These are phyloP conservation scores for Lentinula raphanica DNA, from an alignment of 768 basidiomycete genomes.

Conservation along the genomic window DNA sequence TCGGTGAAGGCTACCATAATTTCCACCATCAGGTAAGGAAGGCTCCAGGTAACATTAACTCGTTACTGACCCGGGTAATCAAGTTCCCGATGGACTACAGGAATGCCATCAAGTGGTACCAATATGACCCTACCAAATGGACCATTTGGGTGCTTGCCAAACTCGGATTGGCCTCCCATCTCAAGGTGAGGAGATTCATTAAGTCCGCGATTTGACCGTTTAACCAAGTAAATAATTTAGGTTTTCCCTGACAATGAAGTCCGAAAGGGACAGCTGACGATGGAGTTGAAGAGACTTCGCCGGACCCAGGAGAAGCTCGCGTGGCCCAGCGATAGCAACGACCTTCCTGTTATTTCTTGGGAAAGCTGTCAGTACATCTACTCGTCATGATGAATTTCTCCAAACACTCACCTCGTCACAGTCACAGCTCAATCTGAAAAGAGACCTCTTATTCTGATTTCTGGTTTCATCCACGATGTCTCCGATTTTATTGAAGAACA, in stretches of 20 bases:
- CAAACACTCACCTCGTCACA: constrained; percentile 26
- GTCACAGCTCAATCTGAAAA: constrained; percentile 76
- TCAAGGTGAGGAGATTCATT: constrained; percentile 39
- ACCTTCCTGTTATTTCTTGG: constrained; percentile 47
- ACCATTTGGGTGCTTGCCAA: constrained; percentile 63
- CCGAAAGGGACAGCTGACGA: constrained; percentile 88
- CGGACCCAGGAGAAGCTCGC: constrained; percentile 67
- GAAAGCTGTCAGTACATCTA: constrained; percentile 9
- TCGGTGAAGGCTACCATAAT: constrained; percentile 97
- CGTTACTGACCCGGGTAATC: background rate
- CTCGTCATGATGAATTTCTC: constrained; percentile 12
- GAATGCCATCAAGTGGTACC: constrained; percentile 93
- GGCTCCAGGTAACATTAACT: background rate
- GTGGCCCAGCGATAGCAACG: constrained; percentile 75
- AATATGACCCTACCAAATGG: constrained; percentile 93
- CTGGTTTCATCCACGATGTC: constrained; percentile 92
- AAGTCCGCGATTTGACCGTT: background rate
- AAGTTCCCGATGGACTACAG: constrained; percentile 96
- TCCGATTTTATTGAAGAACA: constrained; percentile 83
- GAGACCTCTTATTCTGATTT: constrained; percentile 79
- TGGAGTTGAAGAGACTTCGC: constrained; percentile 86
- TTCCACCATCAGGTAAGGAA: constrained; percentile 71
- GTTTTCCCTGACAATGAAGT: constrained; percentile 54
- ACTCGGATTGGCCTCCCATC: constrained; percentile 65
- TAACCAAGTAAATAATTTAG: constrained; percentile 20